Percentiles rank a stretch among this genome's conserved stretches.
Evolutionary conservation across 1,284 basidiomycete species (phyloP).

Genomic region (Naganishia liquefaciens): DNA sequence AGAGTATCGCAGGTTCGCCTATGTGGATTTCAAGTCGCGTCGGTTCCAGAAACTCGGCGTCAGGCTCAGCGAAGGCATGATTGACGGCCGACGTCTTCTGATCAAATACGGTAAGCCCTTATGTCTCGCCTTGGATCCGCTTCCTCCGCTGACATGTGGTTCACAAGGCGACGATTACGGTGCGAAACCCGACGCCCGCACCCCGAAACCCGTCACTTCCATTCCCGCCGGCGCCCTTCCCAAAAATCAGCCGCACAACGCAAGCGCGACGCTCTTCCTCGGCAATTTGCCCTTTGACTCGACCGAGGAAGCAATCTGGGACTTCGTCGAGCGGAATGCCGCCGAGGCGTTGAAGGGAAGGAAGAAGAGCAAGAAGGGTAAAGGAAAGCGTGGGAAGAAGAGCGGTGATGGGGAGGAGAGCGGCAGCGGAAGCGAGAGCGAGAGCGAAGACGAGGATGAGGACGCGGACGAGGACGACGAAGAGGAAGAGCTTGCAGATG

Average conservation of each 20-base stretch:
- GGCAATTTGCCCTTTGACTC: slow-evolving; percentile 65
- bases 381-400: slow-evolving; percentile 28
- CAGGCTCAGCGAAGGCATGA: slow-evolving; percentile 72
- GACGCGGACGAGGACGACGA: slow-evolving; percentile 41
- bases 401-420: slow-evolving; percentile 29
- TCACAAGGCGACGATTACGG: slow-evolving; percentile 68
- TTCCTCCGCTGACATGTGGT: slow-evolving; percentile 7
- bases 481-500: slow-evolving; percentile 44
- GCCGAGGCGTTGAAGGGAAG: slow-evolving; percentile 61
- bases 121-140: background rate
- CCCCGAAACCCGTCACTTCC: slow-evolving; percentile 57
- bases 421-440: slow-evolving; percentile 34
- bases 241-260: slow-evolving; percentile 51
- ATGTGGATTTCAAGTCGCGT: slow-evolving; percentile 83
- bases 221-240: slow-evolving; percentile 43
- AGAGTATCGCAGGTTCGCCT: slow-evolving; percentile 85
- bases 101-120: slow-evolving; percentile 81
- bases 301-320: slow-evolving; percentile 70
- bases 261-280: slow-evolving; percentile 49
- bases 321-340: slow-evolving; percentile 49
- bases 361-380: slow-evolving; percentile 54
- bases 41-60: slow-evolving; percentile 76
- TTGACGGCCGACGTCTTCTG: slow-evolving; percentile 82
- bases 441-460: slow-evolving; percentile 35
- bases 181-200: slow-evolving; percentile 48